These are phyloP conservation scores for Ensete glaucum DNA, from an alignment of 176 grass and related monocot species.

Conservation along the genomic window DNA sequence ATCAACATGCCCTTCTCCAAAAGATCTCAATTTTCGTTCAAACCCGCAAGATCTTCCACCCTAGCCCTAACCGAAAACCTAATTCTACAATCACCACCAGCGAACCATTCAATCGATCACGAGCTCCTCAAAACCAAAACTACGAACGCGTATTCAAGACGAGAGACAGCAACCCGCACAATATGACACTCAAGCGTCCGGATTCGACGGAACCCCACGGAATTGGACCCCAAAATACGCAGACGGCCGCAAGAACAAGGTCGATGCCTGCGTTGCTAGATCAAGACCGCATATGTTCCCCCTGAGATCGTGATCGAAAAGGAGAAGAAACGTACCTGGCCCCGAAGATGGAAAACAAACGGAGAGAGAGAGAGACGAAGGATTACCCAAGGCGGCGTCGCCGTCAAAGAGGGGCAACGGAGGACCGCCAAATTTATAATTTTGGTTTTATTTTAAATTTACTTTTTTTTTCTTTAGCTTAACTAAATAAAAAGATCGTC, in stretches of 20 bases:
- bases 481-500: not conserved
- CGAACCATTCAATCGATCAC: not conserved
- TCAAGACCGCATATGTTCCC: not conserved
- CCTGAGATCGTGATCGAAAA: not conserved
- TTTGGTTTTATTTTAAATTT: conserved; percentile 1
- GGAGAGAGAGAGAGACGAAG: not conserved
- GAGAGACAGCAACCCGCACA: not conserved
- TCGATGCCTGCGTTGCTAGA: not conserved
- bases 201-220: not conserved
- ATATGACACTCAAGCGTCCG: too few species aligned
- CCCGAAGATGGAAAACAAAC: not conserved
- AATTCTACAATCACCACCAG: not conserved
- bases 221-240: not conserved
- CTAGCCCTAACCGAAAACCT: not conserved
- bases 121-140: not conserved
- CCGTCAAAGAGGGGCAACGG: not conserved
- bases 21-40: not conserved
- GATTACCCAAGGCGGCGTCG: not conserved
- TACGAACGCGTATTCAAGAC: not conserved
- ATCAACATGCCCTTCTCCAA: not conserved
- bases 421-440: not conserved
- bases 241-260: not conserved
- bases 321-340: not conserved
- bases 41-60: not conserved
- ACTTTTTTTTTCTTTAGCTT: not conserved